Evolutionary conservation across 805 yeast species (phyloP).

Genomic region (Kazachstania martiniae): DNA sequence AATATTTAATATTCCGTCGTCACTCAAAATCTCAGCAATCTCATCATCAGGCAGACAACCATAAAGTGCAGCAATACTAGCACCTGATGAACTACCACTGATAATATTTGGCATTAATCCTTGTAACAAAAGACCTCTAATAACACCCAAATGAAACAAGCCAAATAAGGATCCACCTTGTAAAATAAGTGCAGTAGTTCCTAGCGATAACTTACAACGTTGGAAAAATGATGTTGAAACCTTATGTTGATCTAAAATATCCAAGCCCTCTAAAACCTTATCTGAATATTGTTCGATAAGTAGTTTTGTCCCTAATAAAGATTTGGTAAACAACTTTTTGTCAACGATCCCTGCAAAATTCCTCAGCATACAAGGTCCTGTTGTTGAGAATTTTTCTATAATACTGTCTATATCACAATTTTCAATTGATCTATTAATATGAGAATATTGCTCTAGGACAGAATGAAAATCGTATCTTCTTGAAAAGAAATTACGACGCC

Average conservation of each 20-base stretch:
- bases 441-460: constrained; percentile 61
- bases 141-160: constrained; percentile 85
- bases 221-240: constrained; percentile 65
- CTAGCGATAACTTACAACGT: constrained; percentile 77
- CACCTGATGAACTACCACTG: constrained; percentile 90
- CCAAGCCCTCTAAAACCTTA: constrained; percentile 65
- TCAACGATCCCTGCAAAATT: constrained; percentile 89
- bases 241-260: constrained; percentile 36
- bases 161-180: constrained; percentile 97
- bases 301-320: constrained; percentile 80
- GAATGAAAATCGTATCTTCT: constrained; percentile 74
- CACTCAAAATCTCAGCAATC: constrained; percentile 36
- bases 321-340: constrained; percentile 63
- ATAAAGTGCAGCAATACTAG: constrained; percentile 78
- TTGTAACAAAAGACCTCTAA: constrained; percentile 66
- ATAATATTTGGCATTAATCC: constrained; percentile 74
- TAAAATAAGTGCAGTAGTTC: constrained; percentile 78
- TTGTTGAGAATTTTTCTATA: constrained; percentile 54
- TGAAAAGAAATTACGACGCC: constrained; percentile 80
- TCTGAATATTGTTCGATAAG: constrained; percentile 59
- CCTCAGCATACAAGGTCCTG: constrained; percentile 60
- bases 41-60: constrained; percentile 66
- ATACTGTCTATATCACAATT: constrained; percentile 43
- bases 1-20: constrained; percentile 29
- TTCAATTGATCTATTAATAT: constrained; percentile 49